phyloP scores from a whole-genome alignment of 2,329 filamentous ascomycete species.

The Ophiosphaerella korrae region DNA sequence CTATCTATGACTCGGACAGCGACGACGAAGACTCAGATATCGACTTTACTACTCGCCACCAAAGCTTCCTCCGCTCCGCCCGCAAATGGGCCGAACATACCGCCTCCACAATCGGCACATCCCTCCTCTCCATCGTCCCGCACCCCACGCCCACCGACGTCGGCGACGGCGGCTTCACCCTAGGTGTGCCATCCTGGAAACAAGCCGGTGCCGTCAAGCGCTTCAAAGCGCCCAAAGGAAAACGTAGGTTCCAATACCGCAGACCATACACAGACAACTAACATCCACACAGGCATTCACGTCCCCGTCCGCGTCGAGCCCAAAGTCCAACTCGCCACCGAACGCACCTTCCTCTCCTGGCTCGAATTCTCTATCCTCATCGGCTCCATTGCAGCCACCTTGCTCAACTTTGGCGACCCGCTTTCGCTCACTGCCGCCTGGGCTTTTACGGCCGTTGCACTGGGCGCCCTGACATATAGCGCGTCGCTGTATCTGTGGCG shows the following conservation, averaged over 20 bases:
- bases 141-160: slow-evolving; percentile 52
- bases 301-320: slow-evolving; percentile 95
- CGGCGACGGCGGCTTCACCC: slow-evolving; percentile 45
- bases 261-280: slow-evolving; percentile 3
- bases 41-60: slow-evolving; percentile 61
- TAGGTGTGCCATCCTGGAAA: slow-evolving; percentile 53
- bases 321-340: slow-evolving; percentile 96
- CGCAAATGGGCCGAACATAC: slow-evolving; percentile 59
- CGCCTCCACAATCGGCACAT: slow-evolving; percentile 52
- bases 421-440: slow-evolving; percentile 58
- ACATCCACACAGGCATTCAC: slow-evolving; percentile 69
- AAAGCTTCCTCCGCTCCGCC: slow-evolving; percentile 79
- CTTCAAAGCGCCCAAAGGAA: slow-evolving; percentile 77
- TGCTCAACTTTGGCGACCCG: slow-evolving; percentile 49
- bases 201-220: slow-evolving; percentile 49
- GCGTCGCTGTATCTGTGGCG: slow-evolving; percentile 87
- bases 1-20: slow-evolving; percentile 88
- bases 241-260: slow-evolving; percentile 51
- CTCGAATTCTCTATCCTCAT: slow-evolving; percentile 97
- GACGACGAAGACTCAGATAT: slow-evolving; percentile 82
- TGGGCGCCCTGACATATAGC: slow-evolving; percentile 79
- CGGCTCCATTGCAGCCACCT: slow-evolving; percentile 56
- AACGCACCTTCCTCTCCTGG: slow-evolving; percentile 95
- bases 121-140: slow-evolving; percentile 40
- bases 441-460: slow-evolving; percentile 81